Evolutionary conservation across 768 basidiomycete species (phyloP).

Genomic region (Myochromella boudieri): DNA sequence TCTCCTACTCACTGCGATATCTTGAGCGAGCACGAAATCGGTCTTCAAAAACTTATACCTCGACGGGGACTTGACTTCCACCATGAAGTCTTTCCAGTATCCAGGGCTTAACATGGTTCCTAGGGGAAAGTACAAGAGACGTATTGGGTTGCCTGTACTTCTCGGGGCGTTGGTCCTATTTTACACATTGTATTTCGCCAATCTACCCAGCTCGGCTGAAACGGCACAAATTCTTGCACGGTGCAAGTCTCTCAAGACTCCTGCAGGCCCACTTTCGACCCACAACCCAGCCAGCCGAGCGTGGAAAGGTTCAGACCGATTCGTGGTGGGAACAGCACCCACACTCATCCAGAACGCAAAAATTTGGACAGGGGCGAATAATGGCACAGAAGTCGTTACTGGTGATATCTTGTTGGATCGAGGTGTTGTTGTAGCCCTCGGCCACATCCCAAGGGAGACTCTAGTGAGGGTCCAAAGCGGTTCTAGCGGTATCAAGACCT

Average conservation of each 20-base stretch:
- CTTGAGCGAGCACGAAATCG: no score
- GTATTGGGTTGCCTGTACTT: background rate
- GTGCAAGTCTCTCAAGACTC: conserved; percentile 12
- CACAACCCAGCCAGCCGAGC: conserved; percentile 9
- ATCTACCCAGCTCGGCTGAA: background rate
- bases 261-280: conserved; percentile 13
- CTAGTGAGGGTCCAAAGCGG: conserved; percentile 15
- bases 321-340: conserved; percentile 49
- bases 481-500: conserved; percentile 25
- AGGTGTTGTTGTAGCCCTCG: conserved; percentile 62
- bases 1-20: no score
- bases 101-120: background rate
- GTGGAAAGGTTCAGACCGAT: conserved; percentile 50
- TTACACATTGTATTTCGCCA: background rate
- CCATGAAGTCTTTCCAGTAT: conserved; percentile 9
- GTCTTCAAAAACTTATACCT: no score
- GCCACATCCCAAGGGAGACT: conserved; percentile 29
- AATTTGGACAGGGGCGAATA: conserved; percentile 71
- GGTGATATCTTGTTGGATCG: conserved; percentile 63
- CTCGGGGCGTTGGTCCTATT: background rate
- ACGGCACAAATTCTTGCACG: conserved; percentile 1
- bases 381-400: conserved; percentile 55
- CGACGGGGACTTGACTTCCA: no score
- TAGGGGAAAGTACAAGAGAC: background rate
- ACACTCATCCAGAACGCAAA: conserved; percentile 66